Conservation (phyloP, 192 early-diverging fungal species). For the Martensiomyces pterosporus region DNA sequence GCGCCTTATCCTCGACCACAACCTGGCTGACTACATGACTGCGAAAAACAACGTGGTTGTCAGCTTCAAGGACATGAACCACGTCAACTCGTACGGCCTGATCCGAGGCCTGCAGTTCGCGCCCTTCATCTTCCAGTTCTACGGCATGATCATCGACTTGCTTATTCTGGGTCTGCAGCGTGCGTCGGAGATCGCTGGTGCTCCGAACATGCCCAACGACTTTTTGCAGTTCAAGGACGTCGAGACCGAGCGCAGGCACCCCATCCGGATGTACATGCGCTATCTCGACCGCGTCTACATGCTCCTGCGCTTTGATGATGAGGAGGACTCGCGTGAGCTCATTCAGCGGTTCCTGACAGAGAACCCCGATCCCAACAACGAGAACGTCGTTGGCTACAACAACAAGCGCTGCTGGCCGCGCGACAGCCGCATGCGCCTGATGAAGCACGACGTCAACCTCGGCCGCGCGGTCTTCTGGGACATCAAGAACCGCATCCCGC, state of each 20-base stretch:
- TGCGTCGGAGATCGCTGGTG: conserved; percentile 95
- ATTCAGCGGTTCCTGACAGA: conserved; percentile 97
- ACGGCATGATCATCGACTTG: conserved; percentile 93
- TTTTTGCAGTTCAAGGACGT: conserved; percentile 95
- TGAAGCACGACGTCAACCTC: conserved; percentile 98
- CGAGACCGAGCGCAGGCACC: conserved; percentile 89
- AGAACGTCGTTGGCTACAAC: conserved; percentile 97
- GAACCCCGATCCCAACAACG: conserved; percentile 98
- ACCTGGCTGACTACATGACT: conserved; percentile 99
- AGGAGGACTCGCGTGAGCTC: conserved; percentile 88
- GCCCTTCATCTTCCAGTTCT: conserved; percentile 98
- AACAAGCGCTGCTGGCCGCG: conserved; percentile 99
- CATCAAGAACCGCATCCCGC: conserved; percentile 95
- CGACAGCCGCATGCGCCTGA: conserved; percentile 97
- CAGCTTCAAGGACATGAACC: conserved; percentile 99
- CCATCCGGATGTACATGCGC: conserved; percentile 92
- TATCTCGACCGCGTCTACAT: conserved; percentile 94
- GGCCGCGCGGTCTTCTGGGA: conserved; percentile 99
- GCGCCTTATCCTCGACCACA: conserved; percentile 96
- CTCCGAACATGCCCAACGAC: conserved; percentile 88
- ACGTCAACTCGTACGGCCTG: conserved; percentile 94
- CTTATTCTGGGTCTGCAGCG: conserved; percentile 91
- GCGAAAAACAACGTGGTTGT: conserved; percentile 98
- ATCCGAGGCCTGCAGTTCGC: conserved; percentile 98
- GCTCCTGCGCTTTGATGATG: conserved; percentile 85